Conservation (phyloP, 2,329 filamentous ascomycete genomes). For the Aspergillus sp. region DNA sequence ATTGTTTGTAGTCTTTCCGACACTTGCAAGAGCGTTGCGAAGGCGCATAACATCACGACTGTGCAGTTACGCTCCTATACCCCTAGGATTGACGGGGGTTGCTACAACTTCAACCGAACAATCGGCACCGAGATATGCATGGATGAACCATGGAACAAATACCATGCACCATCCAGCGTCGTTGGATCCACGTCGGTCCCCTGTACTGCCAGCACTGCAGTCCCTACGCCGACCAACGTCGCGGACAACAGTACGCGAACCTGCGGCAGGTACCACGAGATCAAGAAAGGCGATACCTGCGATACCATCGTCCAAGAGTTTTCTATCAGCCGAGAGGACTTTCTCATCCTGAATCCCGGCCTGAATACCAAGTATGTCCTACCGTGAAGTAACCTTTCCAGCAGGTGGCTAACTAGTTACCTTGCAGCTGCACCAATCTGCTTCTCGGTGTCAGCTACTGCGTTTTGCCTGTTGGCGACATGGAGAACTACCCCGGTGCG, state of each 20-base stretch:
- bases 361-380: slow-evolving; percentile 3
- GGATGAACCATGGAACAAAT: slow-evolving; percentile 4
- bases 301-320: not conserved
- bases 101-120: slow-evolving; percentile 3
- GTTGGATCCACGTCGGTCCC: not conserved
- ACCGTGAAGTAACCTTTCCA: not conserved
- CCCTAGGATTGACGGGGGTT: slow-evolving; percentile 7
- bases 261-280: slow-evolving; percentile 10
- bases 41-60: slow-evolving; percentile 4
- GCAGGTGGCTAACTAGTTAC: not conserved
- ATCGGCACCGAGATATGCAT: slow-evolving; percentile 8
- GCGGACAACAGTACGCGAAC: not conserved
- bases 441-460: slow-evolving; percentile 7
- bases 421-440: slow-evolving; percentile 9
- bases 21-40: slow-evolving; percentile 9
- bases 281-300: slow-evolving; percentile 2
- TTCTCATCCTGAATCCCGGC: slow-evolving; percentile 11
- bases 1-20: not conserved
- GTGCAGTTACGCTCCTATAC: slow-evolving; percentile 14
- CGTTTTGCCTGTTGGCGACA: slow-evolving; percentile 9
- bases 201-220: slow-evolving; percentile 3
- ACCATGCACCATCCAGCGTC: not conserved
- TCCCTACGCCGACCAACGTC: slow-evolving; percentile 8
- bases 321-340: slow-evolving; percentile 6
- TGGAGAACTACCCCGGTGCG: slow-evolving; percentile 9